Evolutionary conservation across 352 stramenopile genomes (phyloP), one percentile per base, ranked within the genome.

Genomic region (Blastocystis sp.): DNA sequence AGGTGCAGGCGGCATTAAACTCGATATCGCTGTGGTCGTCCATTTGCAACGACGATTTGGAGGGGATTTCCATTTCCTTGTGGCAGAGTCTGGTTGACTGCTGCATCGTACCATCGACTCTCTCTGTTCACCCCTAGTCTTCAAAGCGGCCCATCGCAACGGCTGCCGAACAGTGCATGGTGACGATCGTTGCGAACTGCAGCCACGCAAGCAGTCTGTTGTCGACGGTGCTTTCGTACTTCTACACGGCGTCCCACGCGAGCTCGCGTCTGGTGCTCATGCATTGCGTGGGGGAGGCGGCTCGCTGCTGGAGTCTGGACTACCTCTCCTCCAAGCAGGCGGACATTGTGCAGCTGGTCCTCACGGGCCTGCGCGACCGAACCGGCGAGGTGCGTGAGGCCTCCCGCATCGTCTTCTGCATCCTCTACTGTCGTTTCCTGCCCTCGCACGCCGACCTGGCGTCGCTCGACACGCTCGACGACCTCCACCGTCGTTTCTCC

Each of bases 71-170:
- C 21, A 29, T 81, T 42, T 81, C 69, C 11, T 61, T 81, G 9
- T 81, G 69, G 69, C 69, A 81, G 46, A 64, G 21, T 38, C 40
- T 81, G n/a, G n/a, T 64, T 40, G 69, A 81, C 24, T 81, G 69
- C 36, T 63, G 69, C 44, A 65, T 38, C 21, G 69, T 81, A 61
- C 8, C 7, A 32, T 40, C 44, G 3, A 9, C 9, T n/a, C n/a
- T 64, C 14, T 64, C 34, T 18, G 9, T 16, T 64, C 2, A 63
- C 18, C 27, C 32, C 0, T 63, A 81, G 69, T 81, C 69, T 8
- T 64, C 44, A 0, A 81, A 81, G 40, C 69, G 69, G 40, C 32
- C 49, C 24, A 27, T 81, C 4, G 46, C 69, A 4, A 42, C n/a
- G 8, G 69, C 69, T 4, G 69, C 69, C 2, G 69, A 81, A 24